These are phyloP conservation scores for Cocos nucifera DNA, from an alignment of 176 grass and related monocot species.

Conservation along the genomic window DNA sequence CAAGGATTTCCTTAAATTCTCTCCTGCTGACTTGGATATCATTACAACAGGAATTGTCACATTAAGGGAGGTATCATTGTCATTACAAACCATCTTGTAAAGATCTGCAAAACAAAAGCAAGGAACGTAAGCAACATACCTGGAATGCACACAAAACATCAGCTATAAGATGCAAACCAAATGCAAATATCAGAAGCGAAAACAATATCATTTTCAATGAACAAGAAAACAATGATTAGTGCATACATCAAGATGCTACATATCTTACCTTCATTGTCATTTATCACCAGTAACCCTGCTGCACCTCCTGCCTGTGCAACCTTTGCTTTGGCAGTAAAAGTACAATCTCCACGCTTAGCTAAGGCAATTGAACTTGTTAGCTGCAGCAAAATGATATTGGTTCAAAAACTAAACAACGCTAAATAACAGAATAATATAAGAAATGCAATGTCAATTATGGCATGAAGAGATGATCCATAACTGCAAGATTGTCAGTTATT, in stretches of 20 bases:
- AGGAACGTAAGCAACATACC: too few relatives aligned
- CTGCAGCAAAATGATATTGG: slow-evolving; percentile 25
- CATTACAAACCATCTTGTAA: slow-evolving; percentile 94
- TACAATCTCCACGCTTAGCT: slow-evolving; percentile 70
- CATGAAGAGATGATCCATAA: too few relatives aligned
- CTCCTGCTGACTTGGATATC: slow-evolving; percentile 77
- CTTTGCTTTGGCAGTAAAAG: slow-evolving; percentile 89
- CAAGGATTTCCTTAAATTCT: slow-evolving; percentile 49
- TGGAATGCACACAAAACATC: too few relatives aligned
- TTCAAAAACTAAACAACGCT: slow-evolving; percentile 11
- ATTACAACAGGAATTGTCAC: slow-evolving; percentile 86
- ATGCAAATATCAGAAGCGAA: not conserved
- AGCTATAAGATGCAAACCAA: too few relatives aligned
- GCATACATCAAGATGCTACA: not conserved
- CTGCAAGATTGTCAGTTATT: too few relatives aligned
- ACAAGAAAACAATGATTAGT: too few relatives aligned
- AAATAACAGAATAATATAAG: not conserved
- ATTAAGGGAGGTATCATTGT: slow-evolving; percentile 83
- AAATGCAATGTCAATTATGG: too few relatives aligned
- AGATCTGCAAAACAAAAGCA: slow-evolving; percentile 40
- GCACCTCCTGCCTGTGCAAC: slow-evolving; percentile 64
- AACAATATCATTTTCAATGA: not conserved
- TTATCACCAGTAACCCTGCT: slow-evolving; percentile 71
- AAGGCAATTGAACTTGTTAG: slow-evolving; percentile 61
- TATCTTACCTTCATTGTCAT: slow-evolving; percentile 79